Evolutionary conservation across 2,329 filamentous ascomycete genomes (phyloP), one percentile per base, ranked within the genome.

Genomic region (Trichoderma oligosporum): DNA sequence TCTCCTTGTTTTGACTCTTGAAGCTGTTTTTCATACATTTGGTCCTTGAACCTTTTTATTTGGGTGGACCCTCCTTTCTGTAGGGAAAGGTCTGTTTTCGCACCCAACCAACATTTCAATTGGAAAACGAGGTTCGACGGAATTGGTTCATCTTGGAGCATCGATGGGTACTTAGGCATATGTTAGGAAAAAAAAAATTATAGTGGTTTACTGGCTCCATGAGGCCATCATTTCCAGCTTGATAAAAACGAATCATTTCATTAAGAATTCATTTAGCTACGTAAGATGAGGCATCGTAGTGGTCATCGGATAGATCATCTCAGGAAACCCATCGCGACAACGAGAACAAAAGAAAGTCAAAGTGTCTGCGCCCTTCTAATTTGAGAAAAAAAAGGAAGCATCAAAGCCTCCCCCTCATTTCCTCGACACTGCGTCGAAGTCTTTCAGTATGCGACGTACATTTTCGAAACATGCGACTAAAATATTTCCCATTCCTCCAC

Each of bases 291-390:
- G 63, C 66, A 64, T 68, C 67, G 66, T 67, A 73, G 68, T 66
- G 69, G 69, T 70, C 68, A 67, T 72, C 67, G 64, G 65, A 71
- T 65, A 67, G 69, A 71, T 69, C 66, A 68, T 67, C 64, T 68
- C 66, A 66, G 67, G 62, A 67, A 65, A 68, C 68, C 66, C 66
- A 65, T 71, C 67, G 67, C 71, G 65, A 70, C 66, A 71, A 63
- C 72, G 62, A 69, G 65, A 70, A 72, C 67, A 73, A 70, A 71
- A 67, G 68, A 71, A 72, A 73, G 67, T 64, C 65, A 67, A 70
- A 71, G 65, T 69, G 69, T 70, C 67, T 69, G 69, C 70, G 70
- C 72, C 71, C 35, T 68, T 73, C 70, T 72, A 67, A 69, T 70
- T 70, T 73, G 52, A 46, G 41, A 63, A 71, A 68, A 68, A 62